Evolutionary conservation across 805 yeast genomes (phyloP).

Genomic region (Candida anglica): DNA sequence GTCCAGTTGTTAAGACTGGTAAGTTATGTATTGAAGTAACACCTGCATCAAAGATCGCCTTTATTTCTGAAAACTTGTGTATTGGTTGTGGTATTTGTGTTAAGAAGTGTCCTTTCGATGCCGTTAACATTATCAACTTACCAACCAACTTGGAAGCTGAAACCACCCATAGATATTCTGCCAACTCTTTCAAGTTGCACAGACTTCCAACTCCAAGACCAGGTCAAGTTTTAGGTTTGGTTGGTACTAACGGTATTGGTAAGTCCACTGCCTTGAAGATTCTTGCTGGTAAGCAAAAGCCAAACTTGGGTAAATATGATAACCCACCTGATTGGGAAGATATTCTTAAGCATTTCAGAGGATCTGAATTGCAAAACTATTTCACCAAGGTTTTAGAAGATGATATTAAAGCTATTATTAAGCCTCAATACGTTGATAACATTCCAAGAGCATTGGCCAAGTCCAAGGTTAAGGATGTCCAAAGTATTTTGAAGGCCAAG

Average conservation of each 20-base stretch:
- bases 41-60: slow-evolving; percentile 88
- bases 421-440: slow-evolving; percentile 98
- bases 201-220: slow-evolving; percentile 98
- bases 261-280: slow-evolving; percentile 96
- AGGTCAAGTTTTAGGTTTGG: slow-evolving; percentile 96
- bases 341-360: slow-evolving; percentile 86
- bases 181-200: slow-evolving; percentile 95
- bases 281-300: slow-evolving; percentile 95
- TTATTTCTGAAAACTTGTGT: slow-evolving; percentile 89
- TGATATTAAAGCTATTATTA: slow-evolving; percentile 91
- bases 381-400: slow-evolving; percentile 93
- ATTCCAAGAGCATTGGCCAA: slow-evolving; percentile 90
- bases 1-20: slow-evolving; percentile 98
- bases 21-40: slow-evolving; percentile 95
- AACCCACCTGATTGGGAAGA: slow-evolving; percentile 98
- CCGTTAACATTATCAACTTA: slow-evolving; percentile 90
- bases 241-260: slow-evolving; percentile 99
- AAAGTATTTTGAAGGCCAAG: slow-evolving; percentile 73
- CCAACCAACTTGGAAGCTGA: slow-evolving; percentile 92
- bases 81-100: slow-evolving; percentile 99
- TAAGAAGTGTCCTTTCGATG: slow-evolving; percentile 97
- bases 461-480: slow-evolving; percentile 84
- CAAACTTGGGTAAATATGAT: slow-evolving; percentile 90
- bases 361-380: slow-evolving; percentile 94
- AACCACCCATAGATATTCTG: slow-evolving; percentile 96